Conservation (phyloP, 2,329 filamentous ascomycete genomes). For the Alternaria incomplexa region DNA sequence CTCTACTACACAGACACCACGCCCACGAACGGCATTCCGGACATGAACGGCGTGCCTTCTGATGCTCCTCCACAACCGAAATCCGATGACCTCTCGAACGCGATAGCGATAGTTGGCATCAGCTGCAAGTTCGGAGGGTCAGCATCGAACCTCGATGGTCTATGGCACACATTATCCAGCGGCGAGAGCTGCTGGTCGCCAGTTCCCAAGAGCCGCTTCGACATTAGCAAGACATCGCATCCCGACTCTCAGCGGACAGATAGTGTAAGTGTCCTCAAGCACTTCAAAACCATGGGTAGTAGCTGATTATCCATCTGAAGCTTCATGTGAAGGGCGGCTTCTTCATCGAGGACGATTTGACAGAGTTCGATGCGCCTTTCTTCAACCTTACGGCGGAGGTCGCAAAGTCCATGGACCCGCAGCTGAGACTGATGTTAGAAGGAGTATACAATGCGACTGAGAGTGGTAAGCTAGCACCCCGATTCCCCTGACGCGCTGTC, state of each 20-base stretch:
- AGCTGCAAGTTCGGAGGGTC: not conserved
- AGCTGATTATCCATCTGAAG: not conserved
- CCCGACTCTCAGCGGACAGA: not conserved
- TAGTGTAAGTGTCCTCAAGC: not conserved
- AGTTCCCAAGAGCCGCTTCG: not conserved
- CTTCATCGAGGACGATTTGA: not conserved
- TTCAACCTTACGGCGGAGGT: not conserved
- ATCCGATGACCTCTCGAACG: not conserved
- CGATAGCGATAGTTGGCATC: not conserved
- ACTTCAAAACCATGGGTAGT: not conserved
- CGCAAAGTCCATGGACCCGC: conserved; percentile 1
- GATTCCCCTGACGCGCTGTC: not conserved
- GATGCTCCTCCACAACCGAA: not conserved
- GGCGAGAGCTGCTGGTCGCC: not conserved
- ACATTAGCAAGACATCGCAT: not conserved
- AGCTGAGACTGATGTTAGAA: not conserved
- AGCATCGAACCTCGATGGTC: not conserved
- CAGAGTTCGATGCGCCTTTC: not conserved
- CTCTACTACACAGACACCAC: not conserved
- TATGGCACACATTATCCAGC: not conserved
- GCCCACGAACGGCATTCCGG: not conserved
- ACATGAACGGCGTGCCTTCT: not conserved
- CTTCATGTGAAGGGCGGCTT: not conserved
- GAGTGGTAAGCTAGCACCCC: not conserved
- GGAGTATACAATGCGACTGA: not conserved